Base-by-base conservation (phyloP, 805 yeast genomes). In the Zygotorulaspora danielsina region DNA sequence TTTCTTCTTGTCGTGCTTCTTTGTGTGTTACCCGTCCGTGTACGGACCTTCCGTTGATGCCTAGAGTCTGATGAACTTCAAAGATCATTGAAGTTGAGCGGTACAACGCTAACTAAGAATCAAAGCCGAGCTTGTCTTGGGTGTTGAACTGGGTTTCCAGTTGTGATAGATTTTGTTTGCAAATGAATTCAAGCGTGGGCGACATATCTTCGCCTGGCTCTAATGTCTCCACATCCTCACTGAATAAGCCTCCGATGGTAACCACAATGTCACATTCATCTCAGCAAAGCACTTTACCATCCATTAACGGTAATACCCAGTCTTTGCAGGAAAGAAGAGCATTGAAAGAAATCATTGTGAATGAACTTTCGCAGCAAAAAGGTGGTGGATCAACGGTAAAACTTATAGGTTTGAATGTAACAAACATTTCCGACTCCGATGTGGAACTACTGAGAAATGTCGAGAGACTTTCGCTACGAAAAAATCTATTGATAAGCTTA, bases 401-500 rank as follows among this genome's bases (percentile, higher is more conserved):
- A 45, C 57, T 72, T 34, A 63, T 63, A 5, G 70, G 64, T 9
- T 50, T 70, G 32, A 65, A 65, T 9, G 61, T 73, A 8, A 51
- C 61, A 8, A 50, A 62, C 2, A 41, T 75, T 1, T 67, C 76
- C 0, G 58, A 58, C 3, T 64, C 59, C 2, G 66, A 69, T 17
- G 55, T 71, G 1, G 65, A 65, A 4, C 33, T 66, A 22, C 49
- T 75, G 17, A 28, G 54, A 34, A 49, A 54, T 9, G 68, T 74
- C 4, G 75, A 73, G 41, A 71, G 78, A 49, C 61, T 82, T 7
- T 72, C 79, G 2, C 53, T 82, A 15, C 75, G 78, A 39, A 68
- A 67, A 38, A 82, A 81, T 55, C 57, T 61, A 19, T 54, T 82
- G 10, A 46, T 60, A 0, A 54, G 59, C 2, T 56, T 82, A 11